Evolutionary conservation across 148 eudicot genomes (phyloP), one percentile per base, ranked within the genome.

Genomic region (Chenopodium berlandieri): DNA sequence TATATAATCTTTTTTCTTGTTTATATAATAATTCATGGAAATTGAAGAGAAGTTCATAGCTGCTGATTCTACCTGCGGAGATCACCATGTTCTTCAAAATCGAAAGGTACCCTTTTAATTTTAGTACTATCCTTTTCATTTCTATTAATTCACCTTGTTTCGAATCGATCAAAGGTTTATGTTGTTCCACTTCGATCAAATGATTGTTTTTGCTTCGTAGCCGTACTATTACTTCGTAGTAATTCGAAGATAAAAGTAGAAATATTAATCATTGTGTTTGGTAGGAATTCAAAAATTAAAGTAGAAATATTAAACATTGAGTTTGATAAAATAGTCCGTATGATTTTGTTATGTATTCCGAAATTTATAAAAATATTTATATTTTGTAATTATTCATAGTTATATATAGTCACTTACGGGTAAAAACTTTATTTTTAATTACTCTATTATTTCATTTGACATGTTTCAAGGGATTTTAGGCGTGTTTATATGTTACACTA

Each of bases 31-130:
- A 73, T 20, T 75, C 78, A 87, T 86, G 89, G 82, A 77, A 79
- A 83, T 81, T 82, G 85, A 85, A 69, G 88, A 85, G 25, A 80
- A 78, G 40, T 68, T 83, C 30, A 79, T 52, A 20, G 75, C 80
- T 72, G 50, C 74, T 77, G 81, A 82, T 31, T 60, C 7, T 60
- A 77, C 75, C 14, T 71, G 73, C 31, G 71, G 50, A 37, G 75
- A 22, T 9, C 78, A 71, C 27, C 75, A 66, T 75, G 58, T 60
- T 82, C 79, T 81, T 79, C 84, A 77, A 23, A 34, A 83, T 85
- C 84, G 78, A 4, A 76, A 83, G 90, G 89, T 88, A 48, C 70
- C 19, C 12, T 75, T 52, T 19, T n/a, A 16, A 17, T 80, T 60
- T 2, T 48, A 30, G 6, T 34, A 3, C 2, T 67, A 23, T 19